Evolutionary conservation across 305 asterid genomes (phyloP).

Genomic region (Nicotiana rustica): DNA sequence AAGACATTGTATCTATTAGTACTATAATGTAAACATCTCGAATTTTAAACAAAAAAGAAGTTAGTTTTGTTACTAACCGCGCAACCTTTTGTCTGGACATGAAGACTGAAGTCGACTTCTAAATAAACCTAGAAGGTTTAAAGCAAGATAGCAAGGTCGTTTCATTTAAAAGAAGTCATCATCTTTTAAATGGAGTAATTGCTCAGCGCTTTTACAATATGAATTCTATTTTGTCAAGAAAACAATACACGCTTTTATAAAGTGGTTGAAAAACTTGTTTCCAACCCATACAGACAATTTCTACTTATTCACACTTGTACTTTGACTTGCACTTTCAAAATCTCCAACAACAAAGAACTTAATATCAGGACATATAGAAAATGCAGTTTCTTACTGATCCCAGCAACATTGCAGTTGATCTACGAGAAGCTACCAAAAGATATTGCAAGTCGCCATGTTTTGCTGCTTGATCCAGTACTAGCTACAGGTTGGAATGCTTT

Average conservation of each 20-base stretch:
- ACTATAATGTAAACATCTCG: too few species aligned
- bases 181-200: not conserved
- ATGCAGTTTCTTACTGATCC: not conserved
- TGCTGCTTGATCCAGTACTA: constrained; percentile 91
- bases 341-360: not conserved
- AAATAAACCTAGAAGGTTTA: too few species aligned
- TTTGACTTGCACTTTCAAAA: not conserved
- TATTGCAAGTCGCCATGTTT: constrained; percentile 89
- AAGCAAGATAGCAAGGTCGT: too few species aligned
- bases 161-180: too few species aligned
- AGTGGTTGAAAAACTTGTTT: not conserved
- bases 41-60: too few species aligned
- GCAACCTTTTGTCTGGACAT: too few species aligned
- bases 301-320: not conserved
- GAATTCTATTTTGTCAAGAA: not conserved
- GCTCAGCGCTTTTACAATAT: not conserved
- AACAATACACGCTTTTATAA: not conserved
- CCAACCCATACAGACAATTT: not conserved
- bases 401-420: constrained; percentile 61
- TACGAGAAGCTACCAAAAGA: constrained; percentile 92
- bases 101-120: too few species aligned
- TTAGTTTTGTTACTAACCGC: too few species aligned
- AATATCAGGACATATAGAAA: not conserved
- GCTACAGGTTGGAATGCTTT: constrained; percentile 68
- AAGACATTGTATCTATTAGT: too few species aligned